Percentiles rank a stretch among this genome's conserved stretches.
Conservation (phyloP, 306 rosid species). For the Styphnolobium japonicum region DNA sequence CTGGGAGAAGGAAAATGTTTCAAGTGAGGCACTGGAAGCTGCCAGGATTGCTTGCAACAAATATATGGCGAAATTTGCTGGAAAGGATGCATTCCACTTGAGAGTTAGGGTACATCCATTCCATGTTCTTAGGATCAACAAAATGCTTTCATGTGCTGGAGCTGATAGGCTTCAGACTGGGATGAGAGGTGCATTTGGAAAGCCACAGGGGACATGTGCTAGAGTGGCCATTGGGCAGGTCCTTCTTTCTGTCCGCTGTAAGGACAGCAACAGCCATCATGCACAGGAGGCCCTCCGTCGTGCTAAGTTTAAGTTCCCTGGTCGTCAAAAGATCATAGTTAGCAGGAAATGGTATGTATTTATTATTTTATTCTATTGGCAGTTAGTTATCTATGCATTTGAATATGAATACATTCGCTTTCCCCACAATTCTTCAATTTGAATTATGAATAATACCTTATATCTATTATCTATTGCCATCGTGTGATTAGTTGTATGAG, state of each 20-base stretch:
- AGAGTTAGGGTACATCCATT: constrained; percentile 89
- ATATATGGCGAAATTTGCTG: constrained; percentile 82
- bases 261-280: constrained; percentile 68
- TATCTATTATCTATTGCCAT: neutral
- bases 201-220: constrained; percentile 74
- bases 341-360: constrained; percentile 73
- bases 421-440: neutral
- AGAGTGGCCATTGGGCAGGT: constrained; percentile 81
- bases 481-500: neutral
- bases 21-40: constrained; percentile 82
- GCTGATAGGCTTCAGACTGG: constrained; percentile 91
- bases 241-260: constrained; percentile 77
- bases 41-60: constrained; percentile 86
- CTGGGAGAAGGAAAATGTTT: constrained; percentile 90
- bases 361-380: neutral
- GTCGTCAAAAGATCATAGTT: constrained; percentile 77
- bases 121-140: constrained; percentile 85
- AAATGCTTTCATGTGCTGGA: constrained; percentile 67
- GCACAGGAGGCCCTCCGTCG: constrained; percentile 90
- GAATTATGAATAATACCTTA: neutral
- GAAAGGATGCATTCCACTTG: constrained; percentile 81
- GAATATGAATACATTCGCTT: neutral
- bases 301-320: constrained; percentile 81
- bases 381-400: neutral
- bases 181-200: constrained; percentile 80